Percentiles rank a stretch among this genome's conserved stretches.
Evolutionary conservation across 768 basidiomycete genomes (phyloP).

Genomic region (Xerocomus potaroensis): DNA sequence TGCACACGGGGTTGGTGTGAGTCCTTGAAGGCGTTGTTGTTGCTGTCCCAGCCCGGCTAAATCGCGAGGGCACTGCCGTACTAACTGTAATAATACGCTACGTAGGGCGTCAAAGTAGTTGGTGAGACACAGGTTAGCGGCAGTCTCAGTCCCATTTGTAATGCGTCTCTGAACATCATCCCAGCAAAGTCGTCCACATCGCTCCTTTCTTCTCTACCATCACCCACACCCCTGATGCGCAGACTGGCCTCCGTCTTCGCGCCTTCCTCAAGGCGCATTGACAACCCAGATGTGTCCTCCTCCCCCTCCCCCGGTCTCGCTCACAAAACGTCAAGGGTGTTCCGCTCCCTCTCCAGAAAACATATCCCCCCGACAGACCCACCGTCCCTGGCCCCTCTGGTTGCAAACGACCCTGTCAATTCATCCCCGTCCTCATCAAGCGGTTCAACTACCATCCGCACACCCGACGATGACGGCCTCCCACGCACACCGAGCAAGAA

Average conservation of each 20-base stretch:
- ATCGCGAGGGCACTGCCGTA: constrained; percentile 19
- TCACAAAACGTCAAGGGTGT: constrained; percentile 22
- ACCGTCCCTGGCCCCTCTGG: constrained; percentile 18
- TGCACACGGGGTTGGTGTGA: constrained; percentile 9
- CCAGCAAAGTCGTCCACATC: constrained; percentile 10
- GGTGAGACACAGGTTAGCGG: too few species aligned
- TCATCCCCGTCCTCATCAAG: constrained; percentile 64
- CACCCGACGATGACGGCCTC: constrained; percentile 54
- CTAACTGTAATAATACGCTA: too few species aligned
- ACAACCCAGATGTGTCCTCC: constrained; percentile 23
- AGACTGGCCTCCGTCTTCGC: constrained; percentile 61
- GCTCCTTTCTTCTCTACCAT: constrained; percentile 22
- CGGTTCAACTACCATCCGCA: constrained; percentile 48
- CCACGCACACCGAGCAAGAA: constrained; percentile 35
- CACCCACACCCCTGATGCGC: constrained; percentile 48
- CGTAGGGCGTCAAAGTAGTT: too few species aligned
- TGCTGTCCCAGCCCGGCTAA: constrained; percentile 12
- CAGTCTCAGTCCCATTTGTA: constrained; percentile 37
- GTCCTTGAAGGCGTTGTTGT: too few species aligned
- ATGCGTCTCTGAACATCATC: constrained; percentile 24
- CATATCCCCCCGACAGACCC: constrained; percentile 12
- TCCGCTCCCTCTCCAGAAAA: constrained; percentile 30
- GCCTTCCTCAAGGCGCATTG: constrained; percentile 33
- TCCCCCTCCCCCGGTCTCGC: constrained; percentile 11
- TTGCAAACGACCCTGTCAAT: constrained; percentile 34